Conservation (phyloP, 768 basidiomycete species). For the Sarcodon aspratus region DNA sequence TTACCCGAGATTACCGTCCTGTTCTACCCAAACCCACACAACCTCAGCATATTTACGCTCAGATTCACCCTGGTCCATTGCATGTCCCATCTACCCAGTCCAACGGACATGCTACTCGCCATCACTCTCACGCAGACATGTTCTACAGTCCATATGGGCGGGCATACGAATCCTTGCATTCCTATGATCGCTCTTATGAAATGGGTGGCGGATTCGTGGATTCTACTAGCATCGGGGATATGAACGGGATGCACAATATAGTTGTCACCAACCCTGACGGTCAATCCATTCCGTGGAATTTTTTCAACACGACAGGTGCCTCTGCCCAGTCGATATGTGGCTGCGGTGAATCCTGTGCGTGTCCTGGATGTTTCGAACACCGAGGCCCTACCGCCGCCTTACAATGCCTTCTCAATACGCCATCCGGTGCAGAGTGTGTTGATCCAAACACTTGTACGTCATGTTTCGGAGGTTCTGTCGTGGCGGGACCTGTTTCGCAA, state of each 20-base stretch:
- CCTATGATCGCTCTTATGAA: conserved; percentile 10
- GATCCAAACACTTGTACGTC: conserved; percentile 28
- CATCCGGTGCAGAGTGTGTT: conserved; percentile 15
- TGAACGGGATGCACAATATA: conserved; percentile 5
- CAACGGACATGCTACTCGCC: conserved; percentile 29
- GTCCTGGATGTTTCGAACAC: conserved; percentile 55
- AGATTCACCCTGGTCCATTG: conserved; percentile 19
- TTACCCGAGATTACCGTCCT: conserved; percentile 27
- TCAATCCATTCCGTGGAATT: not conserved
- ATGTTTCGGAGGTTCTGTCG: conserved; percentile 56
- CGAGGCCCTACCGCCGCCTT: conserved; percentile 24
- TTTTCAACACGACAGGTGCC: conserved; percentile 7
- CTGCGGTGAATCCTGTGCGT: conserved; percentile 53
- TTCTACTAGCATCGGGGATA: no score
- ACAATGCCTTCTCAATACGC: conserved; percentile 1
- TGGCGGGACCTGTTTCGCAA: conserved; percentile 31
- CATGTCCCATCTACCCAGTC: conserved; percentile 38
- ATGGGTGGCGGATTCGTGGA: no score
- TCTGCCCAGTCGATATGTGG: conserved; percentile 41
- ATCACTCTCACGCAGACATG: conserved; percentile 37
- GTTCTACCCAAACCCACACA: conserved; percentile 50
- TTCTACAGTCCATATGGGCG: conserved; percentile 59
- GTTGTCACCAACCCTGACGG: not conserved
- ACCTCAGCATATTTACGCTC: conserved; percentile 1
- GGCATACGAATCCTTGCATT: conserved; percentile 43